Evolutionary conservation across 1,284 basidiomycete species (phyloP).

Genomic region (Abortiporus biennis): DNA sequence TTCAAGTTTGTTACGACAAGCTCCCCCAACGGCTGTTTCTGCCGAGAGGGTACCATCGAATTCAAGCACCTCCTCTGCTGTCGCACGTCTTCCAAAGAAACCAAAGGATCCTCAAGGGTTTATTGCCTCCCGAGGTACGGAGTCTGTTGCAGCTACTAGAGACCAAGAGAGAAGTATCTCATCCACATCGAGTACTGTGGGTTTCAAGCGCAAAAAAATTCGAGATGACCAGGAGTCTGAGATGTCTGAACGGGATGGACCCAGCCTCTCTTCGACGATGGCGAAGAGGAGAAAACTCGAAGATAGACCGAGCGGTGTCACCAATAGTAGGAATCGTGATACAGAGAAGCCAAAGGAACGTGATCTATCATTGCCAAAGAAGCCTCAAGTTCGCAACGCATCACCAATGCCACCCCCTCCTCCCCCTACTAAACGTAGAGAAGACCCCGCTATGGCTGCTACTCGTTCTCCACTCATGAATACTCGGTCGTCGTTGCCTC

Average conservation of each 20-base stretch:
- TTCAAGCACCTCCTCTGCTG: conserved; percentile 10
- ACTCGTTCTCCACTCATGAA: not conserved
- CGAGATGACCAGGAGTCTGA: conserved; percentile 17
- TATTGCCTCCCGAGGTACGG: conserved; percentile 11
- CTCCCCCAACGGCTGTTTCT: not conserved
- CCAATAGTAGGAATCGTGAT: conserved; percentile 9
- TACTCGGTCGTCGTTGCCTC: not conserved
- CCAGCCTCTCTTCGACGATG: conserved; percentile 8
- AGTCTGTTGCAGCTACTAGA: conserved; percentile 14
- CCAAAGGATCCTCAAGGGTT: conserved; percentile 7
- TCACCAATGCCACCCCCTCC: conserved; percentile 20
- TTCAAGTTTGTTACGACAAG: too few species aligned
- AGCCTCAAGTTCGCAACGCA: conserved; percentile 20
- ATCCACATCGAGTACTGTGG: conserved; percentile 8
- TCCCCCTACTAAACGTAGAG: conserved; percentile 15
- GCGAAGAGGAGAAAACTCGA: conserved; percentile 24
- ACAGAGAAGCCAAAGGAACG: conserved; percentile 14
- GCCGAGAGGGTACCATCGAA: conserved; percentile 14
- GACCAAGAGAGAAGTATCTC: conserved; percentile 18
- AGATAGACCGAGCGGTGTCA: conserved; percentile 12
- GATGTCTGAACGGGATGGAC: conserved; percentile 18
- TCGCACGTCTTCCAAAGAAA: conserved; percentile 15
- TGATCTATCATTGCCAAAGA: conserved; percentile 27
- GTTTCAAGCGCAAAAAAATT: conserved; percentile 1
- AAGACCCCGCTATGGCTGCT: not conserved